Evolutionary conservation across 75 land plant genomes (phyloP), one percentile per base, ranked within the genome.

Genomic region (Selaginella moellendorffii): DNA sequence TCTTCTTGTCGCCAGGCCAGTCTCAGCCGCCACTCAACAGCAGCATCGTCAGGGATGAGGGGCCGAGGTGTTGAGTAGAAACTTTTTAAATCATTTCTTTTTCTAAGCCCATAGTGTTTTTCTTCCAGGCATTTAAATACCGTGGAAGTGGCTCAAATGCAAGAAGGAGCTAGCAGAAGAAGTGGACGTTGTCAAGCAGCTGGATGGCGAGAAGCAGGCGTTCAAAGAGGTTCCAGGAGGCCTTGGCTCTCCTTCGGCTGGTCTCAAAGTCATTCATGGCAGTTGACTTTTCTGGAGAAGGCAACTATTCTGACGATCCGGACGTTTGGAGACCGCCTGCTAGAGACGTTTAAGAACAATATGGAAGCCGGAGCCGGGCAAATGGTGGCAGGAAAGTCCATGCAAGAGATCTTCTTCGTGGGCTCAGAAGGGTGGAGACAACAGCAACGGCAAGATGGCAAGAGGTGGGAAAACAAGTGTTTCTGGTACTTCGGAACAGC

Each of bases 311-410:
- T 19, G 95, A 92, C 70, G 97, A 92, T 76, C 95, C 97, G 58
- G 97, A 92, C 81, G 95, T 92, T 17, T 92, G 97, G 97, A 74
- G 87, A 66, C 96, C 97, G 20, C 97, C 97, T 22, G 77, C 67
- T 27, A 78, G 88, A 24, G 93, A 91, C 42, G 66, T 62, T 52
- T 63, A 70, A 29, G 61, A 66, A 22, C 80, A 78, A 36, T 78
- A 76, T 62, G 80, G 80, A 5, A 83, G 80, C 65, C 74, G 95
- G 68, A 85, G 95, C 63, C 76, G 85, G 83, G 18, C 97, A 76
- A 70, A 62, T 74, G 46, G 81, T 74, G 46, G 81, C 78, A 25
- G n/a, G 73, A 63, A 52, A 76, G 88, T 52, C 80, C 74, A 42
- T 69, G 83, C n/a, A n/a, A n/a, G n/a, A n/a, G n/a, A 21, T 53